A percentile compares a stretch with the other conserved stretches of the same genome.
Evolutionary conservation across 2,329 filamentous ascomycete genomes (phyloP).

Genomic region (Cadophora sp.): DNA sequence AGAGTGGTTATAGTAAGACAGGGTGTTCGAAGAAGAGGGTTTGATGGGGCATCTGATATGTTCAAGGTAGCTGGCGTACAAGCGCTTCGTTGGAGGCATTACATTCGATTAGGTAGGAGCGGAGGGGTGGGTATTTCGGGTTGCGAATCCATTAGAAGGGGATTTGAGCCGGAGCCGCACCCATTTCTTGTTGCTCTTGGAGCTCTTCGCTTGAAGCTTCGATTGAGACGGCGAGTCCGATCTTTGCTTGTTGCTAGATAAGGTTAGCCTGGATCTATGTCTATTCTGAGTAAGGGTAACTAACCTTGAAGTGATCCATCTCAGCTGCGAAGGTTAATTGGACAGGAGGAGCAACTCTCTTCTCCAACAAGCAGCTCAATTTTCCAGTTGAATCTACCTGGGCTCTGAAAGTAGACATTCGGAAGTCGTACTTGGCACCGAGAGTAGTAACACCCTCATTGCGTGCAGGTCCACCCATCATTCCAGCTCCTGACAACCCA

Average conservation of each 20-base stretch:
- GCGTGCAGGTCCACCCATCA: constrained; percentile 78
- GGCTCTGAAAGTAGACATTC: constrained; percentile 91
- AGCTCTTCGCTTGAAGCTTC: constrained; percentile 85
- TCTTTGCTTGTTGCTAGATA: constrained; percentile 86
- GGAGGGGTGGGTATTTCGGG: constrained; percentile 33
- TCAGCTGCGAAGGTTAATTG: constrained; percentile 95
- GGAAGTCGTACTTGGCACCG: constrained; percentile 98
- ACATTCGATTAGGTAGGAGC: constrained; percentile 42
- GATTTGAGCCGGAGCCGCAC: constrained; percentile 57
- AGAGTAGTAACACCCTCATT: constrained; percentile 92
- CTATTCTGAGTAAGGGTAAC: constrained; percentile 48
- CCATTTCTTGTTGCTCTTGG: constrained; percentile 79
- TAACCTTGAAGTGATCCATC: constrained; percentile 93
- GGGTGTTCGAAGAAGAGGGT: constrained; percentile 36
- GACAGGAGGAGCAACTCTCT: constrained; percentile 91
- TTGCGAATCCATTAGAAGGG: constrained; percentile 61
- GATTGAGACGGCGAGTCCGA: constrained; percentile 92
- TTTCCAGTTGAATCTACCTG: constrained; percentile 96
- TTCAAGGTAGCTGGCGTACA: constrained; percentile 33
- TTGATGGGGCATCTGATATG: constrained; percentile 31
- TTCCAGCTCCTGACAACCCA: constrained; percentile 63
- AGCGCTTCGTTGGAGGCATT: constrained; percentile 37
- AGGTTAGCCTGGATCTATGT: constrained; percentile 41
- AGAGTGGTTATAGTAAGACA: constrained; percentile 43
- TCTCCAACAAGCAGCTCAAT: constrained; percentile 90